Percentiles rank a stretch among this genome's conserved stretches.
These are phyloP conservation scores for Hyaloscypha hepaticicola DNA, from an alignment of 495 filamentous ascomycete species.

Conservation along the genomic window DNA sequence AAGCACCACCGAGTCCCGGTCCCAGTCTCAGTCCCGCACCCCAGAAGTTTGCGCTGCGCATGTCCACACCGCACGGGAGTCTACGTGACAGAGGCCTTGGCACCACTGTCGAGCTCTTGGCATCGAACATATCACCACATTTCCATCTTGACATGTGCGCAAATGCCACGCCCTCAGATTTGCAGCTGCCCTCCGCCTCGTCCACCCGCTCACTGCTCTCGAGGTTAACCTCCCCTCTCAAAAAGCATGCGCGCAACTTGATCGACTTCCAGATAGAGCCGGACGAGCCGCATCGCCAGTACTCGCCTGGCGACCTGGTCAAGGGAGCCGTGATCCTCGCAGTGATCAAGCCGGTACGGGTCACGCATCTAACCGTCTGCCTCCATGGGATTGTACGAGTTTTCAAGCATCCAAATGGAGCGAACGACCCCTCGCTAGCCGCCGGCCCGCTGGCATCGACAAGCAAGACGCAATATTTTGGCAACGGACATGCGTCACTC, in stretches of 20 bases:
- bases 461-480: slow-evolving; percentile 64
- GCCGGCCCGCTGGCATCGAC: slow-evolving; percentile 44
- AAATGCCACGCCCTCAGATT: slow-evolving; percentile 28
- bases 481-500: slow-evolving; percentile 78
- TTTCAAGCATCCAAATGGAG: slow-evolving; percentile 69
- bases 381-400: slow-evolving; percentile 89
- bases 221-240: slow-evolving; percentile 59
- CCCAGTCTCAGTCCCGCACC: neutral
- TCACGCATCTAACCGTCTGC: slow-evolving; percentile 87
- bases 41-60: neutral
- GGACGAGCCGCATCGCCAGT: slow-evolving; percentile 88
- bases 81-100: slow-evolving; percentile 20
- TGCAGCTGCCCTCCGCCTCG: slow-evolving; percentile 24
- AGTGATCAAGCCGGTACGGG: slow-evolving; percentile 75
- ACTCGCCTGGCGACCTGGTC: slow-evolving; percentile 63
- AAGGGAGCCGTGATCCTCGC: slow-evolving; percentile 77
- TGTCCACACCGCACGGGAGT: neutral
- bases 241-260: slow-evolving; percentile 61
- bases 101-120: slow-evolving; percentile 30
- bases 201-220: slow-evolving; percentile 48
- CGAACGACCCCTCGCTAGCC: slow-evolving; percentile 56
- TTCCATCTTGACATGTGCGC: slow-evolving; percentile 29
- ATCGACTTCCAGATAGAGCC: slow-evolving; percentile 77
- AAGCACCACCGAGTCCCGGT: neutral
- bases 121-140: slow-evolving; percentile 21